A percentile compares a stretch with the other conserved stretches of the same genome.
These are phyloP conservation scores for Auricularia sp. DNA, from an alignment of 768 basidiomycete genomes.

Conservation along the genomic window DNA sequence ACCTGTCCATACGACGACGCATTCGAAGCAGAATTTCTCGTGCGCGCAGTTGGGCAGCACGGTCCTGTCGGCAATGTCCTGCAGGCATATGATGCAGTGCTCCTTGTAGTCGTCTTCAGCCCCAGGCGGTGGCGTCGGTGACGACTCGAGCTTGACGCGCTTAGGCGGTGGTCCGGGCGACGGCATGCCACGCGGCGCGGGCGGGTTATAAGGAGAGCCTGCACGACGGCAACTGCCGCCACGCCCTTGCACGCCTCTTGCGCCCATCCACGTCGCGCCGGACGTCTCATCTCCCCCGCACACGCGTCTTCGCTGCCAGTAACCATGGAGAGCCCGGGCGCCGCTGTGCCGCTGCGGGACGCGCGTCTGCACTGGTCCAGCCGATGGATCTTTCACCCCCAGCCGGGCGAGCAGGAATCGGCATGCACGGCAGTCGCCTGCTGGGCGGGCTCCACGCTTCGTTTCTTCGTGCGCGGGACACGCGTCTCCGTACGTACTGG, in stretches of 20 bases:
- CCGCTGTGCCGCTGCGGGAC: neutral
- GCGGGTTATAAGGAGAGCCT: neutral
- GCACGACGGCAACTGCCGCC: neutral
- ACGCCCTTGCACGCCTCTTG: neutral
- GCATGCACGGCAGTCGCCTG: neutral
- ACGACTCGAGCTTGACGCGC: constrained; percentile 27
- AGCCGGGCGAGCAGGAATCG: neutral
- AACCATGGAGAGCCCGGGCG: neutral
- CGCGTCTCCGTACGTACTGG: neutral
- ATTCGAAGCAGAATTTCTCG: constrained; percentile 83
- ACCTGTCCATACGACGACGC: constrained; percentile 81
- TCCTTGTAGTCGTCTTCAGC: constrained; percentile 38
- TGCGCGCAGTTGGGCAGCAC: constrained; percentile 81
- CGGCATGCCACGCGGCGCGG: neutral
- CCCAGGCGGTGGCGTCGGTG: constrained; percentile 13
- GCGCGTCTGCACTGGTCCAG: neutral
- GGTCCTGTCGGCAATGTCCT: constrained; percentile 64
- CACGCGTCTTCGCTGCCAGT: neutral
- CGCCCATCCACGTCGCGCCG: neutral
- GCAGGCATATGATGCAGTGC: constrained; percentile 81
- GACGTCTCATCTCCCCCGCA: neutral
- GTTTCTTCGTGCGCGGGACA: neutral
- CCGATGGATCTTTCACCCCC: neutral
- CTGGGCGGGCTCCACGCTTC: neutral
- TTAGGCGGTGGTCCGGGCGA: constrained; percentile 25